These are phyloP conservation scores for Calendula officinalis DNA, from an alignment of 129 eudicot genomes.

Conservation along the genomic window DNA sequence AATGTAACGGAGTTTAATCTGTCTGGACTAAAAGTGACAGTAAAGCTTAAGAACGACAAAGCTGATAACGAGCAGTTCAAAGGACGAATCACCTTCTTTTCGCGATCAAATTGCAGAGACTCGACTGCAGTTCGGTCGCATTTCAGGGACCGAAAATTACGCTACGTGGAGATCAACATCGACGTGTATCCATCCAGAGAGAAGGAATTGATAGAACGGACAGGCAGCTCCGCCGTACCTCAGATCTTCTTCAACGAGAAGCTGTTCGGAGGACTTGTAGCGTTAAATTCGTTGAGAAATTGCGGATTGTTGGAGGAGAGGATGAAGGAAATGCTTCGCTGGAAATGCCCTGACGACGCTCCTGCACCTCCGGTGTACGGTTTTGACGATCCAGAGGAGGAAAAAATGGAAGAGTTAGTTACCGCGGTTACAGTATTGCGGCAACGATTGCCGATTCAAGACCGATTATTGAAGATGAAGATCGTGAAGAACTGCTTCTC, in stretches of 20 bases:
- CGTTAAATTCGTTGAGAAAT: slow-evolving; percentile 73
- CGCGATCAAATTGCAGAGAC: slow-evolving; percentile 84
- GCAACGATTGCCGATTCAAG: slow-evolving; percentile 76
- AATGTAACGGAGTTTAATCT: slow-evolving; percentile 68
- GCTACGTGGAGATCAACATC: slow-evolving; percentile 77
- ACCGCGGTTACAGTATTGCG: slow-evolving; percentile 56
- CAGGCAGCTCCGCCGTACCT: slow-evolving; percentile 69
- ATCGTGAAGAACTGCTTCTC: slow-evolving; percentile 81
- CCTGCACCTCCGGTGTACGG: slow-evolving; percentile 81
- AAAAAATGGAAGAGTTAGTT: slow-evolving; percentile 54
- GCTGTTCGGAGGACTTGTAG: slow-evolving; percentile 85
- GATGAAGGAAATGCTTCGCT: slow-evolving; percentile 60
- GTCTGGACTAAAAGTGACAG: slow-evolving; percentile 68
- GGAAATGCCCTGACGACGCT: slow-evolving; percentile 68
- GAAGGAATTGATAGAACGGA: slow-evolving; percentile 62
- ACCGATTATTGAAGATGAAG: slow-evolving; percentile 78
- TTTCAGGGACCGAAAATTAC: slow-evolving; percentile 53
- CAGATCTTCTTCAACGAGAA: slow-evolving; percentile 87
- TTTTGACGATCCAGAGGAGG: slow-evolving; percentile 81
- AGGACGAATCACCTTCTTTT: slow-evolving; percentile 83
- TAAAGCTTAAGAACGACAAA: slow-evolving; percentile 35
- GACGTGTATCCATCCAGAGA: slow-evolving; percentile 79
- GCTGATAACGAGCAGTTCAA: slow-evolving; percentile 38
- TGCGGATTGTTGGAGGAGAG: slow-evolving; percentile 73
- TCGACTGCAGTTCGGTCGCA: slow-evolving; percentile 72